Conservation (phyloP, 495 filamentous ascomycete species). For the Podospora sp. region DNA sequence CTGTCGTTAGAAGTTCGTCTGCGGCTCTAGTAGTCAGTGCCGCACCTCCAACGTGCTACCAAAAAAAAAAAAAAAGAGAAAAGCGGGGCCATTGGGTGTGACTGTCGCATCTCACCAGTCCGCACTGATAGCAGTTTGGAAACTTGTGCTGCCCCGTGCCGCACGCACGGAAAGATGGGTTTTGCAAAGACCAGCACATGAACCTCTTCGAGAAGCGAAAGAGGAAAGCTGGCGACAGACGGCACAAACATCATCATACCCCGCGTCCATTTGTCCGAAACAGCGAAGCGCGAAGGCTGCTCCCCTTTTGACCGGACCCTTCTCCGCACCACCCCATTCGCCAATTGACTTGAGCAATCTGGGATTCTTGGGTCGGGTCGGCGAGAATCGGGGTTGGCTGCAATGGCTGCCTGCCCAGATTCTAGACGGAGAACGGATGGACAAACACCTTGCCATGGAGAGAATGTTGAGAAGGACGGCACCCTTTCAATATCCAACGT, state of each 20-base stretch:
- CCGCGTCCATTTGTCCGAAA: constrained; percentile 12
- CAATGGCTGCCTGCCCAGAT: not conserved
- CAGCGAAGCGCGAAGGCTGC: constrained; percentile 12
- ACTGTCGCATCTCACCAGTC: too few species aligned
- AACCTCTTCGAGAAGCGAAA: too few species aligned
- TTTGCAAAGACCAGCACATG: too few species aligned
- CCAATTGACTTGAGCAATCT: not conserved
- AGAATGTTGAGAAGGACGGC: not conserved
- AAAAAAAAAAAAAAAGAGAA: too few species aligned
- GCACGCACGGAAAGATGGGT: too few species aligned
- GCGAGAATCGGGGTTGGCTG: constrained; percentile 1
- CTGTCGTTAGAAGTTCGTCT: not conserved
- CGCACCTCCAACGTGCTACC: too few species aligned
- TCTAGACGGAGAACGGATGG: not conserved
- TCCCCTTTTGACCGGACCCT: not conserved
- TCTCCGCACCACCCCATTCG: constrained; percentile 15
- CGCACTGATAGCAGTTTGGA: too few species aligned
- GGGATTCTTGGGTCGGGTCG: not conserved
- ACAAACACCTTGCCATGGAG: not conserved
- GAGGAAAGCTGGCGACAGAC: too few species aligned
- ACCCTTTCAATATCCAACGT: not conserved
- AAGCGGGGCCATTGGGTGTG: too few species aligned
- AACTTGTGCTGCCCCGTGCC: too few species aligned
- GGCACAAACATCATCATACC: too few species aligned
- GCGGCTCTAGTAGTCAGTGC: not conserved